Base-by-base conservation (phyloP, 2,329 filamentous ascomycete species). In the Xylaria sp. region DNA sequence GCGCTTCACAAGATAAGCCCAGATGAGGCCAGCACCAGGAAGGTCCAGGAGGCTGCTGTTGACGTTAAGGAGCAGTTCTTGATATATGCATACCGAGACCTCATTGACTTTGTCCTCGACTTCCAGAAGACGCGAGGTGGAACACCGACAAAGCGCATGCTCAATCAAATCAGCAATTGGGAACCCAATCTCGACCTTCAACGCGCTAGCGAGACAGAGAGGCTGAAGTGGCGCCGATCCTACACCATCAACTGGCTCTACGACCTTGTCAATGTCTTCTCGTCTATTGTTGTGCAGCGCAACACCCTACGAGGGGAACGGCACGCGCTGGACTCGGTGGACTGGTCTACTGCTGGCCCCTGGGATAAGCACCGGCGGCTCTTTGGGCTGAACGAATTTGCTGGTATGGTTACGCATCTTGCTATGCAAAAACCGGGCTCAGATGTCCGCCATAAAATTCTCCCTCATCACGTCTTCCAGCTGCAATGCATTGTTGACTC, bases 241-340 rank as follows among this genome's bases (percentile, higher is more conserved):
- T 87, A 85, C 63, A 85, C 82, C 1, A 84, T 87, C 68, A 85
- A 83, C 67, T 86, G 84, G 84, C 79, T 87, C 0, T 87, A 86
- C 68, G 84, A 86, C 63, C 72, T 87, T 6, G 82, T 87, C 71
- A 86, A 85, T 60, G 32, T 84, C 4, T 85, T 80, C 64, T 83
- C 82, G 0, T 71, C 75, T 3, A 74, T 81, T 65, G 81, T 84
- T 20, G 76, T 83, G 1, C 79, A 84, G 63, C 77, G 75, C 6
- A 82, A 80, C 46, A 79, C 70, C 9, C 66, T 77, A 54, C 78
- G 76, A 56, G 80, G 78, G 2, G 74, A 84, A 68, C 68, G 77
- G 0, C 77, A 78, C 62, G 71, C 66, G 1, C 71, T 80, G 32
- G 81, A 83, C 60, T 70, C 62, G 1, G 78, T 84, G 0, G 80